Percentiles rank a stretch among this genome's conserved stretches.
Conservation (phyloP, 306 rosid genomes). For the Cucumis sativus region DNA sequence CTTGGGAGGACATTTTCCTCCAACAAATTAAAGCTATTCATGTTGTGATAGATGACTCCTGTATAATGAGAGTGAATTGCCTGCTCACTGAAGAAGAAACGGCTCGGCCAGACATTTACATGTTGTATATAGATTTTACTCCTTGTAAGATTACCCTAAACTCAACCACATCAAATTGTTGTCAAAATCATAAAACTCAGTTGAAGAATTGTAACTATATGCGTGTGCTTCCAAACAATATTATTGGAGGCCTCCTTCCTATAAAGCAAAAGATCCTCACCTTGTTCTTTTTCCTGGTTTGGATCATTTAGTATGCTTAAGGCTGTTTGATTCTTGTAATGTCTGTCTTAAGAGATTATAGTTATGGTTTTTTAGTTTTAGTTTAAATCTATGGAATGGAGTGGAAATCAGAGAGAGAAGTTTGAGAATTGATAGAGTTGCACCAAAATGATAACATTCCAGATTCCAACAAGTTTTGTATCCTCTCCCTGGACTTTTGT, state of each 20-base stretch:
- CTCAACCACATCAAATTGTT: background rate
- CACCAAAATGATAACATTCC: background rate
- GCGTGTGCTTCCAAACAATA: background rate
- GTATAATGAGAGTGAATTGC: background rate
- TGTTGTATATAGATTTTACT: constrained; percentile 3
- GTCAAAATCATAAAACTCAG: background rate
- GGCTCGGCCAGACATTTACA: background rate
- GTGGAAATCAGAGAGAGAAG: background rate
- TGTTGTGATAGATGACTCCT: constrained; percentile 1
- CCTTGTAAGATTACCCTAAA: background rate
- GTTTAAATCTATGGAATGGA: background rate
- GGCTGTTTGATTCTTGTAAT: background rate
- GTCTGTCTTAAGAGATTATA: background rate
- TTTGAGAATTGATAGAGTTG: background rate
- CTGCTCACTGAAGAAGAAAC: background rate
- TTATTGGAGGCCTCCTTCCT: background rate
- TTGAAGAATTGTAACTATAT: constrained; percentile 1
- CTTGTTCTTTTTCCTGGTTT: background rate
- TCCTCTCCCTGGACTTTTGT: background rate
- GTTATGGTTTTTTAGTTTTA: background rate
- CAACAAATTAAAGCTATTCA: background rate
- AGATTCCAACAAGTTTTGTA: background rate
- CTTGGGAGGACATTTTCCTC: background rate
- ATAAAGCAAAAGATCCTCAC: background rate
- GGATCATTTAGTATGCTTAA: background rate